A percentile compares a stretch with the other conserved stretches of the same genome.
Conservation (phyloP, 1,284 basidiomycete genomes). For the Pascua guehoae region DNA sequence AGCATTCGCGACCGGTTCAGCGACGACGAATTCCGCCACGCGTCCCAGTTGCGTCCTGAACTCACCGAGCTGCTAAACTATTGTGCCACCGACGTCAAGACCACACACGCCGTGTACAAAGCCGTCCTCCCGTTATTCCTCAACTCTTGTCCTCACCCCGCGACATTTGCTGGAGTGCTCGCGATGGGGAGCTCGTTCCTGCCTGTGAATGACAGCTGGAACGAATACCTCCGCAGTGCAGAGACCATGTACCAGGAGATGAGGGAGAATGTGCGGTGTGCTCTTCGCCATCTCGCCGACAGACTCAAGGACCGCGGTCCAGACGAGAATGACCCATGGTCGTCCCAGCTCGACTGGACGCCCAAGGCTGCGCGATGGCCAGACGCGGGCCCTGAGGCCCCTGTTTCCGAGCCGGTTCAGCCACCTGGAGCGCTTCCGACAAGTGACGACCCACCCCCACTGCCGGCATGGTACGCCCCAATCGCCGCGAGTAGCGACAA, state of each 20-base stretch:
- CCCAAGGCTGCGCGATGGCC: constrained; percentile 73
- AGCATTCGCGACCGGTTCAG: constrained; percentile 71
- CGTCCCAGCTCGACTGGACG: constrained; percentile 90
- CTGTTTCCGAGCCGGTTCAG: too few relatives aligned
- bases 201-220: constrained; percentile 86
- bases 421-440: too few relatives aligned
- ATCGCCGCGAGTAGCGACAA: constrained; percentile 11
- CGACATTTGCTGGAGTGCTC: constrained; percentile 85
- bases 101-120: constrained; percentile 78
- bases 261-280: constrained; percentile 66
- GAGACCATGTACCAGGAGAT: constrained; percentile 74
- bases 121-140: constrained; percentile 83
- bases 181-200: constrained; percentile 90
- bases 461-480: constrained; percentile 27
- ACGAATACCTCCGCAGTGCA: constrained; percentile 70
- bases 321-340: constrained; percentile 70
- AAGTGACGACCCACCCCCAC: not conserved
- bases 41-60: constrained; percentile 61
- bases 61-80: constrained; percentile 79
- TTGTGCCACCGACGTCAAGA: constrained; percentile 78
- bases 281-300: constrained; percentile 64
- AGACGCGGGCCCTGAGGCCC: constrained; percentile 10
- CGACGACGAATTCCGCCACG: constrained; percentile 41
- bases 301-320: constrained; percentile 55
- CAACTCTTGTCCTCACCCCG: constrained; percentile 82